A percentile compares a stretch with the other conserved stretches of the same genome.
Evolutionary conservation across 2,329 filamentous ascomycete species (phyloP).

Genomic region (Biscogniauxia sp.): DNA sequence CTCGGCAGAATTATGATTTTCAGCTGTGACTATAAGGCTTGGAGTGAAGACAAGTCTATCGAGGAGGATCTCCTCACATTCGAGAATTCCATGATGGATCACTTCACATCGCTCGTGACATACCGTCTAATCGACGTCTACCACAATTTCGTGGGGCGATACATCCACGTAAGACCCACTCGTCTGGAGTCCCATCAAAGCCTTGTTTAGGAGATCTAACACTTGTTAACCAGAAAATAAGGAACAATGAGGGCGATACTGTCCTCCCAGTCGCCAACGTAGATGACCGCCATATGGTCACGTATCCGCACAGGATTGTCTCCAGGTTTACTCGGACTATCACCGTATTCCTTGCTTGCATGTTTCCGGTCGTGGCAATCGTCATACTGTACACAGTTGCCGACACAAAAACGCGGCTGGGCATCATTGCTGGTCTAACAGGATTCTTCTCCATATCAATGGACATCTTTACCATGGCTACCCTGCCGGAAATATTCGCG

Average conservation of each 20-base stretch:
- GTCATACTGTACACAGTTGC: slow-evolving; percentile 9
- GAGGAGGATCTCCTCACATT: slow-evolving; percentile 12
- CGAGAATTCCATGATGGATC: slow-evolving; percentile 15
- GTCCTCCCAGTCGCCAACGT: slow-evolving; percentile 7
- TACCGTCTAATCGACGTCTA: slow-evolving; percentile 11
- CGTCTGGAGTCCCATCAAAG: no score
- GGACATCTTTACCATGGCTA: slow-evolving; percentile 14
- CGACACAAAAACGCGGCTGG: slow-evolving; percentile 5
- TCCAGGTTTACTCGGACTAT: slow-evolving; percentile 10
- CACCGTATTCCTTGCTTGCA: slow-evolving; percentile 11
- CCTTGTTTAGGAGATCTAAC: background rate
- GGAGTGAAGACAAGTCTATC: background rate
- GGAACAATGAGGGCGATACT: background rate
- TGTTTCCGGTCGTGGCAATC: slow-evolving; percentile 11
- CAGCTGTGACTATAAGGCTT: slow-evolving; percentile 11
- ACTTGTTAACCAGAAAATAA: background rate
- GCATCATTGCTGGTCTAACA: slow-evolving; percentile 10
- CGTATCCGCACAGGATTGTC: slow-evolving; percentile 11
- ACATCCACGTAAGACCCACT: slow-evolving; percentile 8
- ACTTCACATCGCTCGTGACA: slow-evolving; percentile 13
- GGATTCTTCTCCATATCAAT: slow-evolving; percentile 14
- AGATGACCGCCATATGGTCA: slow-evolving; percentile 12
- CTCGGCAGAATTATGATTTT: slow-evolving; percentile 7
- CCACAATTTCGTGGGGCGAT: slow-evolving; percentile 7
- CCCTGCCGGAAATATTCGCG: slow-evolving; percentile 15